Evolutionary conservation across 1,139 yeast species (phyloP).

Genomic region (Nadsonia commutata): DNA sequence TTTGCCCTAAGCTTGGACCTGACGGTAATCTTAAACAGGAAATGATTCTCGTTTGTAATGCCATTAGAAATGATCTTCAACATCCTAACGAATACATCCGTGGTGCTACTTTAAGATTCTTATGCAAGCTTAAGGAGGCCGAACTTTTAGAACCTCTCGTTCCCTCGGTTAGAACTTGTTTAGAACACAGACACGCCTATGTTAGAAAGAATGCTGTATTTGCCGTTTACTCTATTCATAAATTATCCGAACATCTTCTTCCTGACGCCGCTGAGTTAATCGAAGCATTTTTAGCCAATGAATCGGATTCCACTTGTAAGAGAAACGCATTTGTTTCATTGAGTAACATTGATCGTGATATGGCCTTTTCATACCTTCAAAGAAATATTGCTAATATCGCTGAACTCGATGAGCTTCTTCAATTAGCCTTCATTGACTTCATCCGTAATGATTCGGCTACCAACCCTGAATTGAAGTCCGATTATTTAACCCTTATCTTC

Average conservation of each 20-base stretch:
- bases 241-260: conserved; percentile 59
- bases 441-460: conserved; percentile 65
- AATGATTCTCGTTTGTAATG: conserved; percentile 96
- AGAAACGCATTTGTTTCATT: conserved; percentile 90
- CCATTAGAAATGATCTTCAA: conserved; percentile 91
- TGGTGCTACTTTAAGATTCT: conserved; percentile 85
- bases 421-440: conserved; percentile 82
- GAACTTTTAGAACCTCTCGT: conserved; percentile 91
- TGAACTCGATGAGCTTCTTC: conserved; percentile 70
- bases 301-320: conserved; percentile 86
- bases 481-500: conserved; percentile 57
- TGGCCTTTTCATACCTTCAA: conserved; percentile 71
- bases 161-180: conserved; percentile 80
- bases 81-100: conserved; percentile 96
- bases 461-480: conserved; percentile 49
- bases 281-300: conserved; percentile 57
- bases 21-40: conserved; percentile 93
- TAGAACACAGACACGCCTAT: conserved; percentile 94
- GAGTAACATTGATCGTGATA: conserved; percentile 68
- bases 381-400: conserved; percentile 49
- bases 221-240: conserved; percentile 71
- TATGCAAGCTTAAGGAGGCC: conserved; percentile 81
- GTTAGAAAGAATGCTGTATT: conserved; percentile 95
- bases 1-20: conserved; percentile 79
- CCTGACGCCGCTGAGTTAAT: conserved; percentile 92